Percentiles rank a stretch among this genome's conserved stretches.
phyloP scores from a whole-genome alignment of 106 monocot genomes.

The Dendrobium chrysotoxum region DNA sequence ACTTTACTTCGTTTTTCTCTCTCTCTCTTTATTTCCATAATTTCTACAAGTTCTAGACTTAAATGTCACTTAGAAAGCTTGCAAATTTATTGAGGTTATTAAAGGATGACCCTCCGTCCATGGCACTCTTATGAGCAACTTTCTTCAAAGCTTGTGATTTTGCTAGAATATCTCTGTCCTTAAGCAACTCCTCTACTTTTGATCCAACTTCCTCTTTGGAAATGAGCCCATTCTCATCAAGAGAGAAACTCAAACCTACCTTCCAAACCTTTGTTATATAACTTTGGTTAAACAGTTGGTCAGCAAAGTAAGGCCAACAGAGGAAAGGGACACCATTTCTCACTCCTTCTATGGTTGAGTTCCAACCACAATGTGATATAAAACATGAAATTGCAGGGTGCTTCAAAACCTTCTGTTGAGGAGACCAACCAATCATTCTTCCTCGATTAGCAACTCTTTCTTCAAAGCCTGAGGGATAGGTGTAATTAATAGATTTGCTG shows the following conservation, averaged over 20 bases:
- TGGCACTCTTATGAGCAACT: constrained; percentile 8
- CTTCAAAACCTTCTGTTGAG: too few species aligned
- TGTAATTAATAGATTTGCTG: too few species aligned
- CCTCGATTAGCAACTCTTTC: too few species aligned
- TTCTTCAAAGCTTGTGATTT: constrained; percentile 25
- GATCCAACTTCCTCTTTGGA: constrained; percentile 20
- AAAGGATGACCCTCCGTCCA: constrained; percentile 33
- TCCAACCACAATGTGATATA: too few species aligned
- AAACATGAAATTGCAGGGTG: too few species aligned
- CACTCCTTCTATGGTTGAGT: constrained; percentile 28
- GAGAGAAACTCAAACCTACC: constrained; percentile 26
- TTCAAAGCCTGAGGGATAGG: too few species aligned
- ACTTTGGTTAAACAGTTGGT: constrained; percentile 43
- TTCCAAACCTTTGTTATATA: constrained; percentile 47
- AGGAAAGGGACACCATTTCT: constrained; percentile 50
- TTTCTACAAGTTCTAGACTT: too few species aligned
- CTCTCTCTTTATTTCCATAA: too few species aligned
- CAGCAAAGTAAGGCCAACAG: constrained; percentile 49
- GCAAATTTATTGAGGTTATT: constrained; percentile 23
- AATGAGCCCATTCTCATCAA: constrained; percentile 21
- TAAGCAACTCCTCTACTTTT: constrained; percentile 30
- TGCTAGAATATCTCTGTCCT: constrained; percentile 15
- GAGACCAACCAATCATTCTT: too few species aligned
- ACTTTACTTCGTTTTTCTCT: too few species aligned
- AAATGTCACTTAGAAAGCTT: too few species aligned